Conservation (phyloP, 2,329 filamentous ascomycete genomes). For the Coccinonectria pachysandricola region DNA sequence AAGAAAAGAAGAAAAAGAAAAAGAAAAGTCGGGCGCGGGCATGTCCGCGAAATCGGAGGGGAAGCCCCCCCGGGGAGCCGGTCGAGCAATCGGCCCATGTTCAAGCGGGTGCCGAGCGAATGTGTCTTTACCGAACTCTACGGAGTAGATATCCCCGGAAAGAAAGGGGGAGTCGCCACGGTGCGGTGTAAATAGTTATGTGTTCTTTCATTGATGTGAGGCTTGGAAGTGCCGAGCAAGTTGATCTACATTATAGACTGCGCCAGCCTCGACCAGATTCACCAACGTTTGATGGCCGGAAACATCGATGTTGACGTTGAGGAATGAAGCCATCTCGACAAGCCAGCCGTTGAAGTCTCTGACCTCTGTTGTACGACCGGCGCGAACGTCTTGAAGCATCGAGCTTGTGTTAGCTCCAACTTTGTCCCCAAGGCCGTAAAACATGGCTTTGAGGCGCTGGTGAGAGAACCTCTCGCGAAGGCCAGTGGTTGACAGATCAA, state of each 20-base stretch:
- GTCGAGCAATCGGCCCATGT: too few species aligned
- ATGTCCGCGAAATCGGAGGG: too few species aligned
- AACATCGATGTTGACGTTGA: conserved; percentile 25
- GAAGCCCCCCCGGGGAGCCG: too few species aligned
- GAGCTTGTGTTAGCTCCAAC: conserved; percentile 47
- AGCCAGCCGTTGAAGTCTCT: conserved; percentile 51
- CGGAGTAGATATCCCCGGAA: too few species aligned
- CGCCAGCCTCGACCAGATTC: conserved; percentile 30
- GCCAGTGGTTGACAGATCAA: conserved; percentile 8
- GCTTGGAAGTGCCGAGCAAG: conserved; percentile 20
- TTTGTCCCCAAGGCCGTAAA: conserved; percentile 36
- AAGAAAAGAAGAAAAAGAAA: too few species aligned
- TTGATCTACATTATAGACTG: conserved; percentile 23
- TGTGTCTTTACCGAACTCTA: too few species aligned
- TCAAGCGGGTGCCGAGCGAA: too few species aligned
- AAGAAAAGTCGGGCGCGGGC: too few species aligned
- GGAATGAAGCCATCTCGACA: conserved; percentile 33
- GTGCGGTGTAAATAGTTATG: too few species aligned
- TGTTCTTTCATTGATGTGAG: too few species aligned
- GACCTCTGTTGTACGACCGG: conserved; percentile 44
- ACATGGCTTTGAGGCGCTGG: conserved; percentile 30
- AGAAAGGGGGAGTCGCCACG: too few species aligned
- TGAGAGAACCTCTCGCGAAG: conserved; percentile 33
- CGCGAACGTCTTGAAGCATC: conserved; percentile 49
- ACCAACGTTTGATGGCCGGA: conserved; percentile 32